A percentile compares a stretch with the other conserved stretches of the same genome.
phyloP scores from a whole-genome alignment of 495 filamentous ascomycete genomes.

The Penicillium diatomitis region DNA sequence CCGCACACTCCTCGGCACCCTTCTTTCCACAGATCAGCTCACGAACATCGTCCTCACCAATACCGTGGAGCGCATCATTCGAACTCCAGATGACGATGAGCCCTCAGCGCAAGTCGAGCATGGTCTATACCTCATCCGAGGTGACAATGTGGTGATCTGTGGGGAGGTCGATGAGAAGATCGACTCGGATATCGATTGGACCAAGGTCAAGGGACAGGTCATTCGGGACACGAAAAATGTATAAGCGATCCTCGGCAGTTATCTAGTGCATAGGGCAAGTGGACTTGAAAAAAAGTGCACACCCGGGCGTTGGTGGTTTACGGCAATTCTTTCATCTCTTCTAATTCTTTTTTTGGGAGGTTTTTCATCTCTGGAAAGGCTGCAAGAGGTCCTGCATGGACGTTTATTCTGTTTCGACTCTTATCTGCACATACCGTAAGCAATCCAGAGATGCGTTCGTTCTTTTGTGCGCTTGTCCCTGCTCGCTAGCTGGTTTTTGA shows the following conservation, averaged over 20 bases:
- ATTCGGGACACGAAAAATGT: slow-evolving; percentile 76
- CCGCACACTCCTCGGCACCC: slow-evolving; percentile 72
- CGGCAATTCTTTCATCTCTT: background rate
- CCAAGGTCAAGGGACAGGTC: slow-evolving; percentile 73
- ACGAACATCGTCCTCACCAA: slow-evolving; percentile 85
- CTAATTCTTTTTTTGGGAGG: too few relatives aligned
- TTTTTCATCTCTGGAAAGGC: background rate
- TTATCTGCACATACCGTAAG: too few relatives aligned
- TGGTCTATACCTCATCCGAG: slow-evolving; percentile 85
- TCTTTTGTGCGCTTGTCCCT: too few relatives aligned
- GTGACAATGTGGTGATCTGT: slow-evolving; percentile 88
- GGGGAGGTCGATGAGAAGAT: slow-evolving; percentile 84
- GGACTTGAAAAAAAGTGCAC: background rate
- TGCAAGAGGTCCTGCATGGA: too few relatives aligned
- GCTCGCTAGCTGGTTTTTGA: too few relatives aligned
- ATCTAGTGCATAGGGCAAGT: background rate
- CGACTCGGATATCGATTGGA: slow-evolving; percentile 84
- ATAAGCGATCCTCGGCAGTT: slow-evolving; percentile 25
- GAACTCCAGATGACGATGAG: slow-evolving; percentile 70
- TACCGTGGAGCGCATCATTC: slow-evolving; percentile 84
- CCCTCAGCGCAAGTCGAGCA: slow-evolving; percentile 72
- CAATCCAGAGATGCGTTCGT: too few relatives aligned
- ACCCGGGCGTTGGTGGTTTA: slow-evolving; percentile 13
- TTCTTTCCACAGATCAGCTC: slow-evolving; percentile 80
- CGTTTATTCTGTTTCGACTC: too few relatives aligned